Base-by-base conservation (phyloP, 305 asterid species). In the Plantago lanceolata region DNA sequence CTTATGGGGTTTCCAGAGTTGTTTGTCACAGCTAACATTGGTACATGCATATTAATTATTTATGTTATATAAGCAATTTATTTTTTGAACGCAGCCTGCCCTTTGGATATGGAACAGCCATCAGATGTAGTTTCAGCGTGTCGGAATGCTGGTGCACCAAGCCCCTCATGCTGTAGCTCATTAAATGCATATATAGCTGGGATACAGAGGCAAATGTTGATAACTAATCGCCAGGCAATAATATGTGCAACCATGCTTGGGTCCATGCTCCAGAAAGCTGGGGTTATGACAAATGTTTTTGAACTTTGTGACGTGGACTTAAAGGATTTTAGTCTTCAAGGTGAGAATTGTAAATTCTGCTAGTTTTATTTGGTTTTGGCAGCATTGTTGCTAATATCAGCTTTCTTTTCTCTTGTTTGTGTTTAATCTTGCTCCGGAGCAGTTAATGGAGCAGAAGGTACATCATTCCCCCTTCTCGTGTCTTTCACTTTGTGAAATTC, bases 261-360 rank as follows among this genome's bases (percentile, higher is more conserved):
- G 33, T 81, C 87, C 69, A 81, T 93, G 92, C 81, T 93, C 73
- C 81, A 76, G 48, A 93, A 84, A 79, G 96, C 86, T 58, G 99
- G 99, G 63, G 95, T 90, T 51, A 79, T 88, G 90, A 62, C 87
- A 45, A 86, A 93, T 62, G 79, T 93, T 60, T 93, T 82, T 56
- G 90, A 87, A 83, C 95, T 93, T 73, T 93, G 99, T 72, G 97
- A 93, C 77, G 92, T 93, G 68, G 97, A 93, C 80, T 66, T 93
- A 68, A 90, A 89, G 73, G 99, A 93, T 83, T 93, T 93, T 77
- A 93, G 99, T 74, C 87, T 93, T 58, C 99, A 93, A 81, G 96
- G 95, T 90, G 69, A 65, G 73, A 66, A 64, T 76, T 54, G 74
- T 57, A 51, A 19, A 11, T 35, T 59, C 64, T 47, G 54, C 48